Evolutionary conservation across 2,329 filamentous ascomycete species (phyloP), one percentile per base, ranked within the genome.

Genomic region (Penicillium verrucosum): DNA sequence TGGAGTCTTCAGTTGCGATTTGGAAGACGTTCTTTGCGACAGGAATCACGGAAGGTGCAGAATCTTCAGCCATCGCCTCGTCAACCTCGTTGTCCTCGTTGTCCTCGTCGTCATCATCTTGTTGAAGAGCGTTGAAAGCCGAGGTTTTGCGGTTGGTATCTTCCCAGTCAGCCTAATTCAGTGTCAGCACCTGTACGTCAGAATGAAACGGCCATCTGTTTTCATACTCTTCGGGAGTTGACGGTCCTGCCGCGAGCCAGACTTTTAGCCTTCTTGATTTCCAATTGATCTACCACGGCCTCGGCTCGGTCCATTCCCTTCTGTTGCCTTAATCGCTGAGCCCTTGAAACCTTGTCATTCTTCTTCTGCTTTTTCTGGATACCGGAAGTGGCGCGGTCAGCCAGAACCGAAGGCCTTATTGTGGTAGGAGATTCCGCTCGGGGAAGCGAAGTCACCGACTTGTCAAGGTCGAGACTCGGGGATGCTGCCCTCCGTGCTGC

Each of bases 401-500:
- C 74, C 47, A 82, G 77, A 41, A 82, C 69, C 51, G 81, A 76
- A 40, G 77, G 73, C 36, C 75, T 73, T 61, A 73, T 74, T 51
- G 71, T 62, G 36, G 64, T 64, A 44, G 75, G 66, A 49, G 76
- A 66, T 52, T 73, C 74, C 16, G 69, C 73, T 58, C 78, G 71
- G 43, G 78, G 76, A 63, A 71, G 66, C 42, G 75, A 68, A 54
- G 68, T 76, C 49, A 82, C 65, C 42, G 79, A 80, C 66, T 81
- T 81, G 69, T 82, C 79, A 46, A 80, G 66, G 59, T 82, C 70
- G 60, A 82, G 71, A 51, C 80, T 80, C 21, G 83, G 84, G 6
- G 82, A 83, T 51, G 74, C 77, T 59, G 78, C 83, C 64, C 84
- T 79, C 61, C 83, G 80, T 37, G 82, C 82, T 54, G 84, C 83